phyloP scores from a whole-genome alignment of 2,329 filamentous ascomycete genomes.

The Fusarium xyrophilum region DNA sequence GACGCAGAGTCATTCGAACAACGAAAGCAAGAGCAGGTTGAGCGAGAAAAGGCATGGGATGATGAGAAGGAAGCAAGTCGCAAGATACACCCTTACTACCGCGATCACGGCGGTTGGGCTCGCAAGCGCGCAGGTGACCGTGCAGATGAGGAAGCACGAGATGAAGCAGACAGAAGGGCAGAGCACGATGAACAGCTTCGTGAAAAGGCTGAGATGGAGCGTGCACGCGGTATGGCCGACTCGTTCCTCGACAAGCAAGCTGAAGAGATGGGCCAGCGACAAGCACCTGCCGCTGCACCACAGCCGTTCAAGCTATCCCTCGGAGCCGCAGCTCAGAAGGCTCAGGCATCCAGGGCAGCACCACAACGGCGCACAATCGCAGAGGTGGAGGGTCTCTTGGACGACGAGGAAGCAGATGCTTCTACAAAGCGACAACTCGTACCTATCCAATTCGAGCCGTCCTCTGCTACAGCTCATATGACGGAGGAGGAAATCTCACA shows the following conservation, averaged over 20 bases:
- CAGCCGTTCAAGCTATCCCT: conserved; percentile 92
- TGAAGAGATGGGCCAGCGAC: conserved; percentile 70
- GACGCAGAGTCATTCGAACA: conserved; percentile 71
- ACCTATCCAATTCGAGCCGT: conserved; percentile 81
- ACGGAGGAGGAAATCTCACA: conserved; percentile 87
- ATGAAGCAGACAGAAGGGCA: conserved; percentile 80
- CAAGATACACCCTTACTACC: conserved; percentile 82
- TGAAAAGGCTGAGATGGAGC: conserved; percentile 74
- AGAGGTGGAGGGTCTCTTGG: conserved; percentile 91
- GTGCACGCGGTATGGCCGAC: conserved; percentile 84
- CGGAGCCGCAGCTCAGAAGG: conserved; percentile 82
- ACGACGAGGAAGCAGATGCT: conserved; percentile 87
- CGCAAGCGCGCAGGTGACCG: conserved; percentile 79
- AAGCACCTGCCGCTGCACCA: conserved; percentile 59
- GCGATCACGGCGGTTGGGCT: conserved; percentile 83
- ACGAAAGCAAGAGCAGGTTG: conserved; percentile 73
- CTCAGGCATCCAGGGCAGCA: conserved; percentile 62
- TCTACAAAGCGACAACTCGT: conserved; percentile 77
- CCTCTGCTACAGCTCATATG: conserved; percentile 67
- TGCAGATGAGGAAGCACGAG: conserved; percentile 74
- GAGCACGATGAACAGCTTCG: conserved; percentile 78
- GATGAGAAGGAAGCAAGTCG: conserved; percentile 83
- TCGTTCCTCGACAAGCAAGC: conserved; percentile 88
- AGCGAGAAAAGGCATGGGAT: conserved; percentile 74
- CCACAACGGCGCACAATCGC: conserved; percentile 79